Evolutionary conservation across 108 stramenopile species (phyloP).

Genomic region (Pseudonitzschia pungens): DNA sequence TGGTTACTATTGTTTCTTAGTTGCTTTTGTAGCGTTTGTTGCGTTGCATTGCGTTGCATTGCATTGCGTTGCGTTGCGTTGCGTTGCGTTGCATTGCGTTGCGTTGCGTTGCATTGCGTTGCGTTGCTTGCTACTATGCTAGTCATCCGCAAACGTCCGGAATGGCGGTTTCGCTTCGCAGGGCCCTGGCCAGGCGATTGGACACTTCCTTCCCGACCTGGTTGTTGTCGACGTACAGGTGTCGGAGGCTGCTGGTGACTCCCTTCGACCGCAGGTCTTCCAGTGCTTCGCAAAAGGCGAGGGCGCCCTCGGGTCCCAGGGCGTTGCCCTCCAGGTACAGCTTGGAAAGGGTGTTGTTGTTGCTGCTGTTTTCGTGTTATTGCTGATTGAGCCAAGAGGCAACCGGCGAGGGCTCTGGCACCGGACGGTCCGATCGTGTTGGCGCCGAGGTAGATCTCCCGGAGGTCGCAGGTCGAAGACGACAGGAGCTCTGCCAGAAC

Average conservation of each 20-base stretch:
- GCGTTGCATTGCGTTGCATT: too few relatives aligned
- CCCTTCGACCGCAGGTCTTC: conserved; percentile 3
- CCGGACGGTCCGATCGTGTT: conserved; percentile 33
- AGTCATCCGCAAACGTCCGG: not conserved
- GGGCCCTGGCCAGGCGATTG: conserved; percentile 35
- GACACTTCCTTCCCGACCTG: conserved; percentile 35
- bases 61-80: too few relatives aligned
- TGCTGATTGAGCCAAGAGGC: not conserved
- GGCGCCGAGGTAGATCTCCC: conserved; percentile 31
- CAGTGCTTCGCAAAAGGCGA: conserved; percentile 30
- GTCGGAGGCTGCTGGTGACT: conserved; percentile 11
- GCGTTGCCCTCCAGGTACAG: conserved; percentile 43
- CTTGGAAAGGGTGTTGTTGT: conserved; percentile 34
- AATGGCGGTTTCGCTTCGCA: conserved; percentile 31
- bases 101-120: not conserved
- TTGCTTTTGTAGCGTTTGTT: too few relatives aligned
- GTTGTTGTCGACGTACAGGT: conserved; percentile 46
- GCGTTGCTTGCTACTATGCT: not conserved
- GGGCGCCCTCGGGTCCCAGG: conserved; percentile 39
- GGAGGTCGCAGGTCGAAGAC: not conserved
- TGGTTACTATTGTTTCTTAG: too few relatives aligned
- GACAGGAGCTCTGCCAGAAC: conserved; percentile 17
- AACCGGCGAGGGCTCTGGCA: conserved; percentile 30
- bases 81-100: too few relatives aligned
- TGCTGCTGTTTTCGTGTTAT: too few relatives aligned